Base-by-base conservation (phyloP, 2,329 filamentous ascomycete genomes). In the Penicillium sumatraense region DNA sequence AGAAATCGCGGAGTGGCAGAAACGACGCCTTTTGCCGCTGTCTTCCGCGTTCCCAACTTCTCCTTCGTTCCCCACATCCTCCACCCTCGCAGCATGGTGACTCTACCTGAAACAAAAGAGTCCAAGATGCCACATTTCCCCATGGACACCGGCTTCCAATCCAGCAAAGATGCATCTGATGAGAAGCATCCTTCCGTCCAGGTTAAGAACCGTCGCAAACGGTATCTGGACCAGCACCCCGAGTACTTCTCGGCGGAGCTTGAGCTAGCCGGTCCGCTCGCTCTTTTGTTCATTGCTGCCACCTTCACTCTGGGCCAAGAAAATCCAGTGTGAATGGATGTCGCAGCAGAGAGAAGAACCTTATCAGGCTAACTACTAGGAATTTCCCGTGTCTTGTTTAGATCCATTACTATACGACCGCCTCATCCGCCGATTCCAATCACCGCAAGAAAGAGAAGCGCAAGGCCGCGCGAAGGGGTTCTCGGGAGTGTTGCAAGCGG, bases 381-480 rank as follows among this genome's bases (percentile, higher is more conserved):
- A 10, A 20, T 44, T 53, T 52, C 20, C 11, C 36, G 5, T 4
- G 6, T 21, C 53, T 35, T 55, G 53, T 60, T 49, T 58, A 82
- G 90, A 95, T 74, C 91, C 91, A 1, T 78, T 93, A 8, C 83
- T 96, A 27, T 96, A 96, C 78, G 90, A 96, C 72, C 83, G 85
- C 50, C 81, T 96, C 21, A 84, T 96, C 57, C 86, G 90, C 49
- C 86, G 85, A 49, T 93, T 92, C 71, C 90, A 93, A 61, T 87
- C 87, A 1, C 77, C 87, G 2, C 79, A 81, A 3, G 91, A 96
- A 75, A 85, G 90, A 50, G 86, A 91, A 69, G 82, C 82, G 6
- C 90, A 93, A 64, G 89, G 87, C 8, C 85, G 85, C 40, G 77
- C 79, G 8, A 91, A 91, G 69, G 91, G 91, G 10, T 95, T 91